Conservation (phyloP, 371 early-diverging fungal species). For the Mortierella polycephala region DNA sequence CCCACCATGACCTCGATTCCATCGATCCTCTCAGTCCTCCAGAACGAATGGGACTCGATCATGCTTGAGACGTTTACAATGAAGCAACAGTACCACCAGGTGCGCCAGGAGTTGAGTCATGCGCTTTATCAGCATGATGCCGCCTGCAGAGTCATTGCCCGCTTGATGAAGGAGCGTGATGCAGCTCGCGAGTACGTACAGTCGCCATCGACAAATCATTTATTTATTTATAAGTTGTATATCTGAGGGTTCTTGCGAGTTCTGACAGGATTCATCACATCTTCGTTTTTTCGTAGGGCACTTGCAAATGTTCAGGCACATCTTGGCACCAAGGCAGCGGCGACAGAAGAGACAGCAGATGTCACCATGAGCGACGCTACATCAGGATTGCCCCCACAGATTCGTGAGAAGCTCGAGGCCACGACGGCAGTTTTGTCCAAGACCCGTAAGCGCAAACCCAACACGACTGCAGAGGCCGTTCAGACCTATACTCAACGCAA, state of each 20-base stretch:
- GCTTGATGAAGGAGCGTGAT: constrained; percentile 90
- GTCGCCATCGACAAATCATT: background rate
- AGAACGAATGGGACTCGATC: constrained; percentile 95
- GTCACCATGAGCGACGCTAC: constrained; percentile 70
- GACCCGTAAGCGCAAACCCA: constrained; percentile 85
- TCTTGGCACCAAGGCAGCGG: constrained; percentile 61
- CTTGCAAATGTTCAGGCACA: constrained; percentile 79
- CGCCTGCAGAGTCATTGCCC: constrained; percentile 93
- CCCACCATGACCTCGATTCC: constrained; percentile 93
- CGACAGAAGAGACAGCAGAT: constrained; percentile 64
- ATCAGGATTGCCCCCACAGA: constrained; percentile 56
- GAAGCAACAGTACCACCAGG: constrained; percentile 91
- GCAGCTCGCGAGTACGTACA: constrained; percentile 81
- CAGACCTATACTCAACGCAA: constrained; percentile 65
- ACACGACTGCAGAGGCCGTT: constrained; percentile 76
- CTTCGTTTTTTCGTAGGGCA: constrained; percentile 55
- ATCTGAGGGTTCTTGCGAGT: too few relatives aligned
- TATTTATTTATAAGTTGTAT: background rate
- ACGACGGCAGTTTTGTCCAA: constrained; percentile 73
- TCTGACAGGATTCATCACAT: too few relatives aligned
- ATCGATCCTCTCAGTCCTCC: constrained; percentile 86
- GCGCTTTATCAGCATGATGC: constrained; percentile 96
- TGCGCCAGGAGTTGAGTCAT: constrained; percentile 90
- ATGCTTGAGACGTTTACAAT: constrained; percentile 93
- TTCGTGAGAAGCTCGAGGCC: constrained; percentile 67